Base-by-base conservation (phyloP, 2,329 filamentous ascomycete genomes). In the Podosphaera xanthii region DNA sequence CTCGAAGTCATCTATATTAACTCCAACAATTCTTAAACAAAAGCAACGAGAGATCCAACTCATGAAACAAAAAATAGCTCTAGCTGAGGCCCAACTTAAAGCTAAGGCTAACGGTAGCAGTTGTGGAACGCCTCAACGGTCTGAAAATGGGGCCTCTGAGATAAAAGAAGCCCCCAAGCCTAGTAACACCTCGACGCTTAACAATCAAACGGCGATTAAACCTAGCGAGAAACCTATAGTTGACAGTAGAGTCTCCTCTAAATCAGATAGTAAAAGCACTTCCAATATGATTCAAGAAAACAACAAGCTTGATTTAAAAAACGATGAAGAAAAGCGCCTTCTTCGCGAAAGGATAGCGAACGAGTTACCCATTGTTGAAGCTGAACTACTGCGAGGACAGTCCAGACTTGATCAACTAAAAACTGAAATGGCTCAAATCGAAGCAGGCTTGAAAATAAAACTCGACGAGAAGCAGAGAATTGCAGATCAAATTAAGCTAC, bases 21-120 rank as follows among this genome's bases (percentile, higher is more conserved):
- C 60, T n/a, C 65, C 65, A 14, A 69, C 72, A 55, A 72, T 77
- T 60, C 66, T 80, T 31, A 70, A 73, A 52, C 71, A 70, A 46
- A 80, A 79, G 70, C 75, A 78, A 62, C 76, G 75, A 59, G 74
- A 77, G 62, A 84, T 84, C 38, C 77, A 82, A 64, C 74, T 77
- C 58, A 77, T 83, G 71, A 81, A 79, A 66, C 54, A 67, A 58
- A 69, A 65, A 59, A 71, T 71, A 53, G 66, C 65, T 9, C 63
- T 68, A 59, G 64, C 64, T n/a, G 69, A 70, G 61, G 64, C 64
- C 38, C 60, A 62, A 55, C 67, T 65, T 50, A 68, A 48, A 54
- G 59, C 60, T 10, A 62, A 61, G 62, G 56, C 64, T 63, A 57
- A 63, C 63, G 62, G 63, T 22, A 69, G 64, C 57, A 65, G 67